Evolutionary conservation across 371 early-diverging fungal genomes (phyloP).

Genomic region (Apophysomyces trapeziformis): DNA sequence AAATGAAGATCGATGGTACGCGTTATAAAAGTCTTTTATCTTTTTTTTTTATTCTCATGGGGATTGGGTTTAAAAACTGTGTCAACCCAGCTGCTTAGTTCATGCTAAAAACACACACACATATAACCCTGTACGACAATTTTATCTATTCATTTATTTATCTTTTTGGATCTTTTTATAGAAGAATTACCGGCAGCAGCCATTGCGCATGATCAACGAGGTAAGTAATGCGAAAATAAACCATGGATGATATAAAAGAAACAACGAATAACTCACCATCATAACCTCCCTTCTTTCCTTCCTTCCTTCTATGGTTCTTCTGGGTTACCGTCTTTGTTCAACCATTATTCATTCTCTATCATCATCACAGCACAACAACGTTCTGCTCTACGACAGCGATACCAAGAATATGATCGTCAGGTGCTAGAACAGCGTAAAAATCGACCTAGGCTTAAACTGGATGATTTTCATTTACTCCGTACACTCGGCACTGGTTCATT

Average conservation of each 20-base stretch:
- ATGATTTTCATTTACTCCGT: slow-evolving; percentile 71
- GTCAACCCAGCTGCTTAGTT: neutral
- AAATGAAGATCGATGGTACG: slow-evolving; percentile 1
- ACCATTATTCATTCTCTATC: too few relatives aligned
- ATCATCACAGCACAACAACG: slow-evolving; percentile 14
- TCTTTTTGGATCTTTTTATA: neutral
- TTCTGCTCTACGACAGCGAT: slow-evolving; percentile 20
- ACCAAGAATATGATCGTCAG: slow-evolving; percentile 22
- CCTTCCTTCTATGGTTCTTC: too few relatives aligned
- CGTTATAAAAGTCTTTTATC: neutral
- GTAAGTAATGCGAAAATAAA: neutral
- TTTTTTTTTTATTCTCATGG: neutral
- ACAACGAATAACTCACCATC: neutral
- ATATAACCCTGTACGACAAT: too few relatives aligned
- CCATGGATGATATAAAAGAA: neutral
- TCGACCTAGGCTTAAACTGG: slow-evolving; percentile 54
- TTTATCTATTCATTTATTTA: too few relatives aligned
- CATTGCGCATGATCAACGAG: slow-evolving; percentile 6
- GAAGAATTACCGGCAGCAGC: slow-evolving; percentile 1
- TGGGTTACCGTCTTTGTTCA: too few relatives aligned
- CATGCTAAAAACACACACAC: neutral
- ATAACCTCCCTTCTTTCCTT: too few relatives aligned
- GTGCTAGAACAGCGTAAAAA: slow-evolving; percentile 5
- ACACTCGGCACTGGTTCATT: slow-evolving; percentile 99
- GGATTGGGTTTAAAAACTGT: too few relatives aligned